phyloP scores from a whole-genome alignment of 2,329 filamentous ascomycete species.

The Fusarium falciforme region DNA sequence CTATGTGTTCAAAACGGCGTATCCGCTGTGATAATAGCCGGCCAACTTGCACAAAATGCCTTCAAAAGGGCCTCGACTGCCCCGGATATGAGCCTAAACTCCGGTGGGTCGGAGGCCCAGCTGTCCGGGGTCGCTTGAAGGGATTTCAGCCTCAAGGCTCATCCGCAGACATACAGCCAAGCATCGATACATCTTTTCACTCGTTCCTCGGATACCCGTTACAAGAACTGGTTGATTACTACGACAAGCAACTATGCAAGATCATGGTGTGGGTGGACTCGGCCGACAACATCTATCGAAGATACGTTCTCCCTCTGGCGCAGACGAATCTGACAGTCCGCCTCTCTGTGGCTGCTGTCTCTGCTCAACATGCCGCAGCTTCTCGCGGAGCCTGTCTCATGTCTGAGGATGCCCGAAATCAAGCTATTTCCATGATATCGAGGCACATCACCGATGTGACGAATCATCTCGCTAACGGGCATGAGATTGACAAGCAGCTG shows the following conservation, averaged over 20 bases:
- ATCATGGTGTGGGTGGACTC: conserved; percentile 21
- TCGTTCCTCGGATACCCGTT: background rate
- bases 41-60: background rate
- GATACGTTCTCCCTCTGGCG: conserved; percentile 3
- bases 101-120: conserved; percentile 7
- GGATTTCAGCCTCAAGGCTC: background rate
- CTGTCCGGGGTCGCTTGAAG: conserved; percentile 6
- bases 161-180: background rate
- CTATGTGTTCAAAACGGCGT: background rate
- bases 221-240: conserved; percentile 9
- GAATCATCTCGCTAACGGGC: background rate
- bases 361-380: conserved; percentile 8
- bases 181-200: background rate
- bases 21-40: background rate
- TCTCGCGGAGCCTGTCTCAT: background rate
- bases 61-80: background rate
- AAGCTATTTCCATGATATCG: background rate
- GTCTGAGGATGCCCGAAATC: conserved; percentile 5
- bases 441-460: background rate
- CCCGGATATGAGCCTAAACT: conserved; percentile 9
- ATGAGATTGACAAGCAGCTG: background rate
- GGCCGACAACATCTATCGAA: conserved; percentile 10
- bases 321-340: conserved; percentile 4
- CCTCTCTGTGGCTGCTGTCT: conserved; percentile 10
- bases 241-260: conserved; percentile 5